Percentiles rank a stretch among this genome's conserved stretches.
Conservation (phyloP, 2,329 filamentous ascomycete genomes). For the Blastomyces gilchristii region DNA sequence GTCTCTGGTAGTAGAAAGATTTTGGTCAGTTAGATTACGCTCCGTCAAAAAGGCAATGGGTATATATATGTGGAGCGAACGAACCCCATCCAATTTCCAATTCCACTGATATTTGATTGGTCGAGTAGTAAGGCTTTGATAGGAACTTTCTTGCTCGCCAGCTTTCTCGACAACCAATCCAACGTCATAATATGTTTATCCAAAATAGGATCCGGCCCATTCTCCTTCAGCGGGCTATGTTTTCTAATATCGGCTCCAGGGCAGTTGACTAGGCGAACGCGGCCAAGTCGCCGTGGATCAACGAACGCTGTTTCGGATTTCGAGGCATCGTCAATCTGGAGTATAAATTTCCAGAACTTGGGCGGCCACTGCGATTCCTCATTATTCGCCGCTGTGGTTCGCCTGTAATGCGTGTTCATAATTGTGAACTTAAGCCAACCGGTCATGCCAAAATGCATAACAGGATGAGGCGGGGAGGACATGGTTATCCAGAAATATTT, state of each 20-base stretch:
- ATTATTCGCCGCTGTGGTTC: slow-evolving; percentile 46
- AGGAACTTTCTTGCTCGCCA: slow-evolving; percentile 68
- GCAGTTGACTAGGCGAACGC: slow-evolving; percentile 74
- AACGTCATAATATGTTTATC: slow-evolving; percentile 69
- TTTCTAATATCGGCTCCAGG: slow-evolving; percentile 64
- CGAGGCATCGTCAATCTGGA: slow-evolving; percentile 53
- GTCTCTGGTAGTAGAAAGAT: slow-evolving; percentile 42
- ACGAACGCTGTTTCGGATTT: slow-evolving; percentile 68
- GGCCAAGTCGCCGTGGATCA: slow-evolving; percentile 66
- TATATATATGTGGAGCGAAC: slow-evolving; percentile 17
- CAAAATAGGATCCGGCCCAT: slow-evolving; percentile 84
- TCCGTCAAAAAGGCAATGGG: slow-evolving; percentile 4
- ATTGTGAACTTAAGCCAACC: slow-evolving; percentile 84
- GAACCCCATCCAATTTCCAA: slow-evolving; percentile 90
- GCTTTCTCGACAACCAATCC: slow-evolving; percentile 60
- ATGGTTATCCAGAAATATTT: slow-evolving; percentile 95
- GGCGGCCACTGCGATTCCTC: slow-evolving; percentile 70
- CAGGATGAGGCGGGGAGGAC: slow-evolving; percentile 65
- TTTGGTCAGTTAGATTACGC: background rate
- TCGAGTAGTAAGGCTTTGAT: slow-evolving; percentile 83
- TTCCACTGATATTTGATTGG: slow-evolving; percentile 78
- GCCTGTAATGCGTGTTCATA: slow-evolving; percentile 70
- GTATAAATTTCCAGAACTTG: slow-evolving; percentile 74
- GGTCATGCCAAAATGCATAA: slow-evolving; percentile 74
- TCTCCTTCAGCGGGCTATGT: slow-evolving; percentile 70